Conservation (phyloP, 345 rosid species). For the Hibiscus mutabilis region DNA sequence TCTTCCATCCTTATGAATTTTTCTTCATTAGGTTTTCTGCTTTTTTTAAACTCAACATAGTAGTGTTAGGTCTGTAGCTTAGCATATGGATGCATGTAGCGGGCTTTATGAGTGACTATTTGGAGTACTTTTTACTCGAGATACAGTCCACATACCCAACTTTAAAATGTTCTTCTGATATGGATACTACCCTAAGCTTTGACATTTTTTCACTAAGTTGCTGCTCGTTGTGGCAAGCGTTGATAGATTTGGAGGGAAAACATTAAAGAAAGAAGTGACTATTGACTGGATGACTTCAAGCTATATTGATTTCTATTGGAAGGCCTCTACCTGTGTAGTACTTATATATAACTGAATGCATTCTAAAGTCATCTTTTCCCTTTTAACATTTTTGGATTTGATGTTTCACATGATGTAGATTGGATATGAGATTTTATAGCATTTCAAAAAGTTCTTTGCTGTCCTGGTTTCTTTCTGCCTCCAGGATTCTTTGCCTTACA, state of each 20-base stretch:
- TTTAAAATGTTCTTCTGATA: not conserved
- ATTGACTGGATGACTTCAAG: not conserved
- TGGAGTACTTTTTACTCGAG: not conserved
- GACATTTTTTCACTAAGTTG: slow-evolving; percentile 8
- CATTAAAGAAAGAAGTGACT: not conserved
- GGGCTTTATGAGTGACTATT: not conserved
- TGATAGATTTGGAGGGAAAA: not conserved
- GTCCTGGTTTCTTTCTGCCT: not conserved
- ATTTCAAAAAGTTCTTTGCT: not conserved
- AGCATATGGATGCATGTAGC: not conserved
- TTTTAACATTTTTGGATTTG: no score
- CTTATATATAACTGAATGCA: no score
- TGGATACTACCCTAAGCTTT: not conserved
- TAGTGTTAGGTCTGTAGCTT: not conserved
- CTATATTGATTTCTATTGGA: no score
- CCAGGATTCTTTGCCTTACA: not conserved
- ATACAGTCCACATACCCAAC: not conserved
- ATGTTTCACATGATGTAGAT: no score
- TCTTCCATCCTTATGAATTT: slow-evolving; percentile 7
- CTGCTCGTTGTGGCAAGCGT: not conserved
- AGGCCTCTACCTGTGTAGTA: no score
- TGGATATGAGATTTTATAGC: no score
- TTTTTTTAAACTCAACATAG: not conserved
- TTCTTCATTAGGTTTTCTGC: not conserved
- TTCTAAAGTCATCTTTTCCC: no score